phyloP scores from a whole-genome alignment of 805 yeast genomes.

The Starmerella potacharoeniae region DNA sequence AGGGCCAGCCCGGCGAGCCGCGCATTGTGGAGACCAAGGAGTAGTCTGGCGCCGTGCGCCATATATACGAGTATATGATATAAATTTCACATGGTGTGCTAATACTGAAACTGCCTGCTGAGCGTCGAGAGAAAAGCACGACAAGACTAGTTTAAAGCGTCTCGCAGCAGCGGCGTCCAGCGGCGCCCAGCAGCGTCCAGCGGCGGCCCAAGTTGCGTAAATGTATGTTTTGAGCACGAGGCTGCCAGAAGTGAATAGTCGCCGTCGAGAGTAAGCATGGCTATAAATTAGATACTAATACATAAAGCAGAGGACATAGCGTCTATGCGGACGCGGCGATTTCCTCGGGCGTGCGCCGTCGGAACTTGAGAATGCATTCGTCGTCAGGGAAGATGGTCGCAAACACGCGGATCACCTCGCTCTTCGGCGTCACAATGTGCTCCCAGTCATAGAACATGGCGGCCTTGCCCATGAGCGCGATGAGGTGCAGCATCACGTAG shows the following conservation, averaged over 20 bases:
- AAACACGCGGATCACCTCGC: slow-evolving; percentile 89
- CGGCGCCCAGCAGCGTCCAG: no score
- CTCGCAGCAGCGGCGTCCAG: no score
- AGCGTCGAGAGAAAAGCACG: no score
- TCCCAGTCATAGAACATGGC: slow-evolving; percentile 66
- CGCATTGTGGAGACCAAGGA: neutral
- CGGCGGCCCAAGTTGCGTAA: no score
- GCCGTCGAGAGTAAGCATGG: no score
- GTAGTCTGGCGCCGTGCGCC: neutral
- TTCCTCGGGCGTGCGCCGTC: slow-evolving; percentile 18
- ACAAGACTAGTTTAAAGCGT: no score
- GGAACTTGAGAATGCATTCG: slow-evolving; percentile 73
- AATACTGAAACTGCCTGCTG: no score
- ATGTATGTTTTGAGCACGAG: no score
- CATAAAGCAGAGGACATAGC: neutral
- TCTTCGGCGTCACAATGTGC: slow-evolving; percentile 70
- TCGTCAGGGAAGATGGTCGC: slow-evolving; percentile 98
- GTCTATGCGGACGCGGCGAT: neutral
- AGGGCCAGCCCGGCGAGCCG: neutral
- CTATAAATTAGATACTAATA: neutral
- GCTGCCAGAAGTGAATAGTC: no score
- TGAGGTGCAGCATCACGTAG: slow-evolving; percentile 81
- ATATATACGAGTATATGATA: no score
- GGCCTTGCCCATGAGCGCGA: slow-evolving; percentile 85
- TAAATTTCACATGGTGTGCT: no score